These are phyloP conservation scores for Pseudogymnoascus sp. DNA, from an alignment of 2,329 filamentous ascomycete genomes.

Conservation along the genomic window DNA sequence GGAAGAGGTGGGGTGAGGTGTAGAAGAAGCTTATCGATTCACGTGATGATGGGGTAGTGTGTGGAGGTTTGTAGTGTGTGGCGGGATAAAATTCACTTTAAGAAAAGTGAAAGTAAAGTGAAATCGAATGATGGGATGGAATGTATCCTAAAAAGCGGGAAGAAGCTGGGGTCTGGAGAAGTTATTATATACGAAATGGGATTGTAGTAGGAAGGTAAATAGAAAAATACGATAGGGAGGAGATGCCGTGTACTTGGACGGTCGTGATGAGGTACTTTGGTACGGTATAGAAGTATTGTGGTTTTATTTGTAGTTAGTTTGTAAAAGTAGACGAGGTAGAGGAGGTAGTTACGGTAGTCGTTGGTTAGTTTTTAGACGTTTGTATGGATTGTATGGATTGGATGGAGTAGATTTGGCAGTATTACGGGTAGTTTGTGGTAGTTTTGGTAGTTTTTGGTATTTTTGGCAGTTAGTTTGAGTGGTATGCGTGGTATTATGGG, in stretches of 20 bases:
- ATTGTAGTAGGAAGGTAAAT: not conserved
- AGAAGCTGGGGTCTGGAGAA: constrained; percentile 2
- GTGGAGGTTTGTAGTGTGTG: not conserved
- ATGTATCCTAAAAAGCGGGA: constrained; percentile 4
- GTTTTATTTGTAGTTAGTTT: not conserved
- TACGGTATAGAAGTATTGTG: constrained; percentile 1
- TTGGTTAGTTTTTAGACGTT: no score
- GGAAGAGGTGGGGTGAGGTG: not conserved
- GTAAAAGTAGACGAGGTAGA: not conserved
- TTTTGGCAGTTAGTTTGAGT: no score
- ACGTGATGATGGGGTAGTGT: not conserved
- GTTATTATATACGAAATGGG: not conserved
- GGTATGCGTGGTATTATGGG: not conserved
- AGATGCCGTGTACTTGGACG: not conserved
- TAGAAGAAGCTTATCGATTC: constrained; percentile 1
- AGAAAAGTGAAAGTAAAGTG: not conserved
- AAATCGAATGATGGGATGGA: not conserved
- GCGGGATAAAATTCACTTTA: not conserved
- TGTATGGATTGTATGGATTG: not conserved
- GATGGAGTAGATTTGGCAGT: not conserved
- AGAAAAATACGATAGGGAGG: not conserved
- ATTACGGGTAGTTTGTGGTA: not conserved
- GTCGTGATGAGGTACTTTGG: not conserved
- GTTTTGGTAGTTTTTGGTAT: no score
- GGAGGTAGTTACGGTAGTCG: not conserved